Evolutionary conservation across 352 stramenopile species (phyloP).

Genomic region (Phytopythium litorale): DNA sequence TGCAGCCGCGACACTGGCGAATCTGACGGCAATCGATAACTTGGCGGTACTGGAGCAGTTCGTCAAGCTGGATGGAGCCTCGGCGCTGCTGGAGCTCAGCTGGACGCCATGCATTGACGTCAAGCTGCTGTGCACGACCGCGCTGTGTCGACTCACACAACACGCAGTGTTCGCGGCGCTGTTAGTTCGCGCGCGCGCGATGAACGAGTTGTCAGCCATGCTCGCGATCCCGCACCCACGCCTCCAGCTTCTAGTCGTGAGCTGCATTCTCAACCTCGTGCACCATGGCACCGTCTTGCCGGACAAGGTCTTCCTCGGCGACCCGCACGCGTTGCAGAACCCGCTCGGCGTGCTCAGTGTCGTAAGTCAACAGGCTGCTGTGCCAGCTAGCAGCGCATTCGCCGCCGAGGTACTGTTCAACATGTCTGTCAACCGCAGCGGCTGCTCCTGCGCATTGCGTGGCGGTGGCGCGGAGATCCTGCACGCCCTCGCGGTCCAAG

Average conservation of each 20-base stretch:
- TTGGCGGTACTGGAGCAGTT: constrained; percentile 39
- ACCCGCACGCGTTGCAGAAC: constrained; percentile 63
- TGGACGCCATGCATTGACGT: constrained; percentile 64
- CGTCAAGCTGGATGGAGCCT: constrained; percentile 42
- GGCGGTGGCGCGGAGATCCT: constrained; percentile 62
- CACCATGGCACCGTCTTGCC: constrained; percentile 57
- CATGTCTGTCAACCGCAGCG: constrained; percentile 54
- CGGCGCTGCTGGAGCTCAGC: constrained; percentile 61
- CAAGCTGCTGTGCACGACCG: constrained; percentile 63
- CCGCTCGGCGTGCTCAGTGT: constrained; percentile 64
- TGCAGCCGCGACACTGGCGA: constrained; percentile 57
- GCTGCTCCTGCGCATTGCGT: constrained; percentile 45
- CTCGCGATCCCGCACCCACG: constrained; percentile 47
- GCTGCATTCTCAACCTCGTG: constrained; percentile 68
- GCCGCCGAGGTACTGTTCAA: constrained; percentile 69
- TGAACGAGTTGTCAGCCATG: constrained; percentile 73
- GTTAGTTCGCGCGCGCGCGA: constrained; percentile 31
- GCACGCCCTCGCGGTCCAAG: constrained; percentile 35
- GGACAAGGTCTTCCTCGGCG: constrained; percentile 71
- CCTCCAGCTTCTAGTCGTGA: constrained; percentile 60
- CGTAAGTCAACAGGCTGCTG: constrained; percentile 41
- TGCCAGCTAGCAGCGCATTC: constrained; percentile 40
- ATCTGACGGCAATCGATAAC: constrained; percentile 31
- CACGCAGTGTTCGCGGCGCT: constrained; percentile 25
- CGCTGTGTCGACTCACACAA: constrained; percentile 56